A percentile compares a stretch with the other conserved stretches of the same genome.
Conservation (phyloP, 768 basidiomycete species). For the Suillus tomentosus region DNA sequence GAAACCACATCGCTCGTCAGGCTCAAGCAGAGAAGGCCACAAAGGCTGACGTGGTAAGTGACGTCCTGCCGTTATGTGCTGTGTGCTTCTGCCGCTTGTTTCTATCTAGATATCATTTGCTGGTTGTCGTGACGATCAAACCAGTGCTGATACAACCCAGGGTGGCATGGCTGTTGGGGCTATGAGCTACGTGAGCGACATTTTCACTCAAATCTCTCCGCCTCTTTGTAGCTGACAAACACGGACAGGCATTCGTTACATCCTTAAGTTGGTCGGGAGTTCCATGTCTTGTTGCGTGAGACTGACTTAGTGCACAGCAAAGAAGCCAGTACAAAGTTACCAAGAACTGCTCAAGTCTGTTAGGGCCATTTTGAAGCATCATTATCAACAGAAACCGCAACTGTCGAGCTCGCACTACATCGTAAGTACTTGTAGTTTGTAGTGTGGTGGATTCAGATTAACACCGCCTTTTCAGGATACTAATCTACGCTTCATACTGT, state of each 20-base stretch:
- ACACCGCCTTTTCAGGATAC: conserved; percentile 25
- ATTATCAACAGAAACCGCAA: conserved; percentile 73
- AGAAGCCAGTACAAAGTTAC: conserved; percentile 63
- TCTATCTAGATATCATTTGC: conserved; percentile 64
- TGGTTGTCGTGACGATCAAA: conserved; percentile 71
- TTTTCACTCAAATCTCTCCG: background rate
- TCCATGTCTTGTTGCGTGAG: background rate
- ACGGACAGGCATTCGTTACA: conserved; percentile 59
- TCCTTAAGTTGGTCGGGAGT: conserved; percentile 41
- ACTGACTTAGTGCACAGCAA: conserved; percentile 27
- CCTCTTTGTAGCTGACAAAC: conserved; percentile 7
- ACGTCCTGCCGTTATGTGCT: background rate
- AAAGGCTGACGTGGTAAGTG: conserved; percentile 69
- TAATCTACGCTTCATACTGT: conserved; percentile 33
- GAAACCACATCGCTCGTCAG: conserved; percentile 39
- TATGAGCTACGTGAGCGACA: conserved; percentile 70
- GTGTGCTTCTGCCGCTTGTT: background rate
- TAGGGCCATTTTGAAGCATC: conserved; percentile 57
- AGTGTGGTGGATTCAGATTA: background rate
- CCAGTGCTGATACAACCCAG: conserved; percentile 69
- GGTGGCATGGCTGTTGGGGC: conserved; percentile 71
- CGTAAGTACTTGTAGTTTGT: conserved; percentile 34
- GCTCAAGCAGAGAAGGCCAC: conserved; percentile 45
- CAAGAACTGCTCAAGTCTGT: conserved; percentile 59
- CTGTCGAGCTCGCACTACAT: conserved; percentile 73